A percentile compares a stretch with the other conserved stretches of the same genome.
Conservation (phyloP, 2,329 filamentous ascomycete species). For the Ophiostoma sp. region DNA sequence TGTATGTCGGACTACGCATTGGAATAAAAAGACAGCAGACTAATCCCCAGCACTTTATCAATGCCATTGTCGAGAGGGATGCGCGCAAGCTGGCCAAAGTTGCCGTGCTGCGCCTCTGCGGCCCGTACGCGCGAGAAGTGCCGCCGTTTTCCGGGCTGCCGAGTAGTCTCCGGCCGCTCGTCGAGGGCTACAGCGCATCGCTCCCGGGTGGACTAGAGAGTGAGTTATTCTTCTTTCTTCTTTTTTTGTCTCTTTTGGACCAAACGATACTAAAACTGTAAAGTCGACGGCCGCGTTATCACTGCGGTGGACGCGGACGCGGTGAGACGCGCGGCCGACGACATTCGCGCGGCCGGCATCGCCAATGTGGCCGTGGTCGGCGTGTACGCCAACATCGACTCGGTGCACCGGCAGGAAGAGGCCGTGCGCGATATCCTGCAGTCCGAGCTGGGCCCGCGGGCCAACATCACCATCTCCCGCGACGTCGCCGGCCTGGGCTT, state of each 20-base stretch:
- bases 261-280: background rate
- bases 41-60: background rate
- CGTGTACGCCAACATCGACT: background rate
- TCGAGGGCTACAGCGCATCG: background rate
- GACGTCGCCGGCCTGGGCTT: background rate
- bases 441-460: background rate
- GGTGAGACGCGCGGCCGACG: background rate
- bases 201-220: background rate
- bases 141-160: conserved; percentile 2
- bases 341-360: background rate
- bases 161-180: background rate
- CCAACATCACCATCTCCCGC: background rate
- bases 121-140: background rate
- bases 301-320: background rate
- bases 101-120: background rate
- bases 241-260: background rate
- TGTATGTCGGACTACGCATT: background rate
- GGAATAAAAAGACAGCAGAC: background rate
- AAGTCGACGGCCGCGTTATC: background rate
- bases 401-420: background rate
- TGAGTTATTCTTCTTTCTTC: background rate
- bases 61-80: background rate
- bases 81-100: background rate
- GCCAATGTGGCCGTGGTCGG: background rate
- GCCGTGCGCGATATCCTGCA: background rate